Evolutionary conservation across 2,329 filamentous ascomycete genomes (phyloP), one percentile per base, ranked within the genome.

Genomic region (Chrysoporthe cubensis): DNA sequence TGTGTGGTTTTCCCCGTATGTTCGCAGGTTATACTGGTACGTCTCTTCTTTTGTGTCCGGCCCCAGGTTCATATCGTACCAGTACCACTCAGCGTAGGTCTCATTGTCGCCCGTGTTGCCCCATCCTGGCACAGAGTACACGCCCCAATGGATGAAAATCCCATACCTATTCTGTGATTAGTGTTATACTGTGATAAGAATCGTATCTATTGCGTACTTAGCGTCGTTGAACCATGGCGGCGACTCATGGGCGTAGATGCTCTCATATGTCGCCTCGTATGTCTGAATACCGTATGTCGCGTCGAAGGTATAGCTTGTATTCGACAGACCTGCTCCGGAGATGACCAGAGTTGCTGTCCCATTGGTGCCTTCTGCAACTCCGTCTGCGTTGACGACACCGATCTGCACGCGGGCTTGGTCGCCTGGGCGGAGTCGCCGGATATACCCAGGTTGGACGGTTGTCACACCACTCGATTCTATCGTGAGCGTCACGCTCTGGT

Each of bases 101-200:
- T 83, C 80, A 62, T 79, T 71, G 0, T 76, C 74, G 2, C 75
- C 75, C 4, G 77, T 77, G 70, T 81, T 81, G 3, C 86, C 86
- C 85, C 85, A 88, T 3, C 82, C 85, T 0, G 86, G 83, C 0
- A 88, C 85, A 0, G 84, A 75, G 70, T 87, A 88, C 0, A 82
- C 77, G 0, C 86, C 86, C 84, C 86, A 88, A 69, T 88, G 86
- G 52, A 88, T 85, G 72, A 89, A 88, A 48, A 88, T 88, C 0
- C 87, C 86, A 69, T 80, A 88, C 67, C 59, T 61, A 11, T 1
- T 48, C 3, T 21, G 16, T 42, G 5, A 7, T 61, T 9, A 61
- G 58, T 18, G 4, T 32, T 7, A 21, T n/a, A 14, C n/a, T 13
- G 18, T 7, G 32, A 3, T 57, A 9, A 3, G 32, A 32, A 9